phyloP scores from a whole-genome alignment of 1,284 basidiomycete genomes.

The Trichosporon faecale region DNA sequence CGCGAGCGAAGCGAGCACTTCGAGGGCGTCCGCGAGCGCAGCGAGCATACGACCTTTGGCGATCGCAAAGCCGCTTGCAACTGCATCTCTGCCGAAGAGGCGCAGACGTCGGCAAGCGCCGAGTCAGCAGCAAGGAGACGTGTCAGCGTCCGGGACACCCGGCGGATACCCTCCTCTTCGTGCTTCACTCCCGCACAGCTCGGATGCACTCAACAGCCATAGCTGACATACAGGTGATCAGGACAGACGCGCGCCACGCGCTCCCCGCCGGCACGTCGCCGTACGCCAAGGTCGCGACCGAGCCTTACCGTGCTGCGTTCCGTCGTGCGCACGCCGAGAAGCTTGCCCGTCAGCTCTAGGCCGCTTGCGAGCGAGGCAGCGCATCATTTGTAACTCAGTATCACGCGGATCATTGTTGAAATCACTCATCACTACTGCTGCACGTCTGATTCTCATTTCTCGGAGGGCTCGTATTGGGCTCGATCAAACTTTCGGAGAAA shows the following conservation, averaged over 20 bases:
- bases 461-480: too few relatives aligned
- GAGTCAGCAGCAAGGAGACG: too few relatives aligned
- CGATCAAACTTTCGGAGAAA: too few relatives aligned
- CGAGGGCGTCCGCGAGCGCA: not conserved
- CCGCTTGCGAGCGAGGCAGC: not conserved
- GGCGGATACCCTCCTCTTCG: too few relatives aligned
- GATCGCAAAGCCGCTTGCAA: too few relatives aligned
- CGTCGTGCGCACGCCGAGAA: conserved; percentile 18
- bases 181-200: too few relatives aligned
- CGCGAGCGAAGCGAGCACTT: not conserved
- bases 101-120: too few relatives aligned
- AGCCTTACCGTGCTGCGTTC: conserved; percentile 18
- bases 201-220: too few relatives aligned
- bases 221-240: conserved; percentile 41
- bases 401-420: conserved; percentile 2
- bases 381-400: not conserved
- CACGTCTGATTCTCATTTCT: too few relatives aligned
- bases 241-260: conserved; percentile 44
- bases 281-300: conserved; percentile 11
- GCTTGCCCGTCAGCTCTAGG: not conserved
- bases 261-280: conserved; percentile 21
- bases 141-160: too few relatives aligned
- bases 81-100: too few relatives aligned
- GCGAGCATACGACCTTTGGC: too few relatives aligned
- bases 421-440: not conserved